These are phyloP conservation scores for Incumbomyces lentus DNA, from an alignment of 2,329 filamentous ascomycete species.

Conservation along the genomic window DNA sequence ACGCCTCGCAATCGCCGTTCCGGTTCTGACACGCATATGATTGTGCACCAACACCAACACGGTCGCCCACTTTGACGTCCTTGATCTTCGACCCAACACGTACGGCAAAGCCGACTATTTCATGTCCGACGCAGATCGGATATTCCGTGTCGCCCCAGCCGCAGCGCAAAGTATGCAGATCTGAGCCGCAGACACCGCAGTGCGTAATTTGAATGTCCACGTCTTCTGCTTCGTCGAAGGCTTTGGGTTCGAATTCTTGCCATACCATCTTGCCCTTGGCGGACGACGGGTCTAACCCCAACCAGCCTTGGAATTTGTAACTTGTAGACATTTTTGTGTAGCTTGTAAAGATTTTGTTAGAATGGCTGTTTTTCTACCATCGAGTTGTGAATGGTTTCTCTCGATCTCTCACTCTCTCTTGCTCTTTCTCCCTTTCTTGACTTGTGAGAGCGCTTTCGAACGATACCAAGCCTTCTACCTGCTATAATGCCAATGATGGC, in stretches of 20 bases:
- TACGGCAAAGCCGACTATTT: slow-evolving; percentile 52
- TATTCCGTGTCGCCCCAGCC: slow-evolving; percentile 24
- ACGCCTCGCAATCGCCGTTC: slow-evolving; percentile 42
- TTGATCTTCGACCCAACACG: slow-evolving; percentile 39
- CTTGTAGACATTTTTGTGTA: not conserved
- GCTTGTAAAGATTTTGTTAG: too few species aligned
- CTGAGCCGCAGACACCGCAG: slow-evolving; percentile 55
- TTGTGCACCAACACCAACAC: slow-evolving; percentile 54
- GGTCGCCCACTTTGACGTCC: slow-evolving; percentile 49
- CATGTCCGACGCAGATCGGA: slow-evolving; percentile 50
- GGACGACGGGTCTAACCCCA: slow-evolving; percentile 39
- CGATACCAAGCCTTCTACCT: too few species aligned
- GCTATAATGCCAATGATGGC: too few species aligned
- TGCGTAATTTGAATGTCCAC: slow-evolving; percentile 55
- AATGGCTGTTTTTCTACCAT: too few species aligned
- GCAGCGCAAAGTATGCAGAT: slow-evolving; percentile 31
- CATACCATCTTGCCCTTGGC: slow-evolving; percentile 35
- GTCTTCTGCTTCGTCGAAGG: slow-evolving; percentile 42
- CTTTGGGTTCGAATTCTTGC: slow-evolving; percentile 29
- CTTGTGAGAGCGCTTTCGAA: too few species aligned
- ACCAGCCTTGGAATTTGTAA: slow-evolving; percentile 47
- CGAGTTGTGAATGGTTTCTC: too few species aligned
- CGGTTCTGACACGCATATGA: slow-evolving; percentile 43
- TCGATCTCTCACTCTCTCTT: too few species aligned
- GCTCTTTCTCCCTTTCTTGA: too few species aligned